Evolutionary conservation across 495 filamentous ascomycete species (phyloP), one percentile per base, ranked within the genome.

Genomic region (Aspergillus carlsbadensis): DNA sequence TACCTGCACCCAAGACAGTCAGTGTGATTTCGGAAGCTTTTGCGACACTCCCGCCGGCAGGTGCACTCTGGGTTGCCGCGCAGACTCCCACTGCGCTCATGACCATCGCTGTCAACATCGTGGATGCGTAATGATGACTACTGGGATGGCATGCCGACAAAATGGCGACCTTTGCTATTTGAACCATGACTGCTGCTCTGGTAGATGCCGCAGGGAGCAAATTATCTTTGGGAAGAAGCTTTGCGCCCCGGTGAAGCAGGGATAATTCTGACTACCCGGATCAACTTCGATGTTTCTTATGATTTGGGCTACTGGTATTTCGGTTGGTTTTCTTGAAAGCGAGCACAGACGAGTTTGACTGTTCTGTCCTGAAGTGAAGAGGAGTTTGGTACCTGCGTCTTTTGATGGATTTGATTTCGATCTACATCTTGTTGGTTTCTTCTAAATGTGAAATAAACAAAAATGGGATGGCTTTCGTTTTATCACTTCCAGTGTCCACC

Each of bases 141-240:
- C 8, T 18, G 26, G 6, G 13, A 18, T 24, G 37, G 26, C 26
- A 8, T 52, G 21, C 20, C 43, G 31, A 14, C 21, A 22, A 11
- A 37, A 52, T 21, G 34, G 50, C 39, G 6, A 54, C 11, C 3
- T 3, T 17, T 61, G 57, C 45, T 15, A 21, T 29, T 14, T 39
- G 2, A 31, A 60, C 37, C 35, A 44, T n/a, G 49, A 61, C 11
- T 57, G 59, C 37, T 61, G 59, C 37, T 57, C 54, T n/a, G 54
- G 59, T n/a, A 34, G 14, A 36, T 61, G 59, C 39, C 20, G 49
- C 17, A 31, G 34, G 3, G 24, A 35, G 36, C 17, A 31, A 14
- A 7, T 10, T 41, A 20, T 54, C 29, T 20, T 54, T 35, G 29
- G 48, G 14, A 42, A 31, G 6, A 44, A 26, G 56, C 37, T 45